Conservation (phyloP, 129 eudicot genomes). For the Heracleum sosnowskyi region DNA sequence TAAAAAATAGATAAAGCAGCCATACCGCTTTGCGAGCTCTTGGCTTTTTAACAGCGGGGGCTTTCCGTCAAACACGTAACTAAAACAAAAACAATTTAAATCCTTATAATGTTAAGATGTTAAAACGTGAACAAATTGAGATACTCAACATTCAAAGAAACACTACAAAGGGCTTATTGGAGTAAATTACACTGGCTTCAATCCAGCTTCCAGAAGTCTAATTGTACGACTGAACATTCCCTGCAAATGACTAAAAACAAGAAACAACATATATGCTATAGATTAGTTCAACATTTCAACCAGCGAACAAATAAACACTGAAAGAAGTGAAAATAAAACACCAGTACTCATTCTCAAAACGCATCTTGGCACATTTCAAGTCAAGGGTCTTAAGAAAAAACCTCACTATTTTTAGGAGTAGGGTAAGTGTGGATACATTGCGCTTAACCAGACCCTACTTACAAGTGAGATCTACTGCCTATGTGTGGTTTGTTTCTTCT, state of each 20-base stretch:
- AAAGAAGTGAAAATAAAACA: neutral
- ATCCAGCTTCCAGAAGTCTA: constrained; percentile 90
- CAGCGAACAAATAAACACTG: neutral
- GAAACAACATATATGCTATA: neutral
- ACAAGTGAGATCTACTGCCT: neutral
- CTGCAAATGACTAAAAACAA: constrained; percentile 69
- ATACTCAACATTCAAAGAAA: neutral
- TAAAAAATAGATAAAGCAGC: neutral
- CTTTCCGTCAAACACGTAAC: constrained; percentile 89
- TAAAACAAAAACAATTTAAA: constrained; percentile 17
- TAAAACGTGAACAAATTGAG: neutral
- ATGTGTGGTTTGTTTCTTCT: neutral
- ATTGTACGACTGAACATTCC: constrained; percentile 93
- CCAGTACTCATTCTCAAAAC: constrained; percentile 3
- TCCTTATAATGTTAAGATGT: constrained; percentile 5
- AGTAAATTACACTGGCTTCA: constrained; percentile 79
- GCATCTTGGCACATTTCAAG: neutral
- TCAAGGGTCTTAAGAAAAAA: neutral
- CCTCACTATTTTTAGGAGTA: neutral
- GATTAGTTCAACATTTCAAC: neutral
- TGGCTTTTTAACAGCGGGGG: constrained; percentile 92
- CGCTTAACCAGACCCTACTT: neutral
- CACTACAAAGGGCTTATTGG: constrained; percentile 1
- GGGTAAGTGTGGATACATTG: neutral
- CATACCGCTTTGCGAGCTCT: constrained; percentile 90